Base-by-base conservation (phyloP, 2,329 filamentous ascomycete species). In the Claviceps quebecensis region DNA sequence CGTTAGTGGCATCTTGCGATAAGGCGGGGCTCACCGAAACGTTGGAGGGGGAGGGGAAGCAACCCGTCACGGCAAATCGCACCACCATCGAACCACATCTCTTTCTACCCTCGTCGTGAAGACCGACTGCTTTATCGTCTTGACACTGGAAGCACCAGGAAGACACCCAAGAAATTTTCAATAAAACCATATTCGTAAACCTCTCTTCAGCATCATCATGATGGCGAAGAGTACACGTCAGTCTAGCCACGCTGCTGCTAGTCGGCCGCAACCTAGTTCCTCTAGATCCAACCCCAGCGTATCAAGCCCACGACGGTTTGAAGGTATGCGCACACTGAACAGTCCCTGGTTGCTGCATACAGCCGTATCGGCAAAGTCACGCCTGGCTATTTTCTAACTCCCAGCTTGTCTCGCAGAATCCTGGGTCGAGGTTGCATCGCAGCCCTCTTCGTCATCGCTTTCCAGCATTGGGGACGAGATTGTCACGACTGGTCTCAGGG, bases 371-470 rank as follows among this genome's bases (percentile, higher is more conserved):
- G 29, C 40, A 29, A 43, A 43, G 11, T 11, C 17, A 9, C 4
- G 14, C 13, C 19, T 16, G 6, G 7, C 8, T 14, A 5, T 14
- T 13, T 7, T 14, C 19, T 23, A 14, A 44, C 51, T 45, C 58
- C 58, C 39, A 60, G 29, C 52, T 9, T 37, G 26, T 44, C 37
- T 47, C 52, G 58, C 72, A 90, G 93, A 97, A 71, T 96, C 93
- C 8, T 98, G 93, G 93, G 81, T 97, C 59, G 91, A 98, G 66
- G 82, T 98, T 54, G 81, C 86, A 46, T 96, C 91, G 4, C 87
- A 93, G 60, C 89, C 91, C 7, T 96, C 91, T 0, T 95, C 91
- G 2, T 95, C 91, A 2, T 96, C 90, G 14, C 73, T 95, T 13
- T 95, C 90, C 19, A 95, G 81, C 50, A 81, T 84, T 63, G 79